phyloP scores from a whole-genome alignment of 73 alveolate species.

The Paramecium primaurelia region DNA sequence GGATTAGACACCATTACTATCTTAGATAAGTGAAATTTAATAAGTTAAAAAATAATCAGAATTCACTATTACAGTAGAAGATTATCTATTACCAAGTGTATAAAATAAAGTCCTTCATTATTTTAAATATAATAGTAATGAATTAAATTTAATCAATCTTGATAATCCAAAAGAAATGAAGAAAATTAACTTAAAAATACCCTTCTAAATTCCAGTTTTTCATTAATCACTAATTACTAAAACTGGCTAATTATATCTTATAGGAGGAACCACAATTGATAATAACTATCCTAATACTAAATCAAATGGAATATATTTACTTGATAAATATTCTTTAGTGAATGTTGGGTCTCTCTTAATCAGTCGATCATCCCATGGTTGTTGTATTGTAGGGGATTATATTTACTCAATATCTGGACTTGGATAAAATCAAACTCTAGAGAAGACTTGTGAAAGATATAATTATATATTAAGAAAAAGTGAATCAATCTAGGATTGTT shows the following conservation, averaged over 20 bases:
- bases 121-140: neutral
- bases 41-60: neutral
- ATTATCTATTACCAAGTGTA: neutral
- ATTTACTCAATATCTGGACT: neutral
- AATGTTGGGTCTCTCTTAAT: neutral
- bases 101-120: neutral
- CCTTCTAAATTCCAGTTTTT: neutral
- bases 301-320: neutral
- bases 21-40: neutral
- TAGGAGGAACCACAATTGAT: neutral
- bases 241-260: neutral
- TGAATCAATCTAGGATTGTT: neutral
- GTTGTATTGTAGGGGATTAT: neutral
- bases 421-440: neutral
- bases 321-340: neutral
- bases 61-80: neutral
- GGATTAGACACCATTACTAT: neutral
- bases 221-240: neutral
- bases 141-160: neutral
- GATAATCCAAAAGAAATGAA: neutral
- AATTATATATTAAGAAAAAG: neutral
- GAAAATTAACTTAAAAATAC: neutral
- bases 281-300: neutral
- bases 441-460: slow-evolving; percentile 18
- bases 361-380: slow-evolving; percentile 16